Conservation (phyloP, 176 grass and related monocot species). For the Cenchrus fungigraminus region DNA sequence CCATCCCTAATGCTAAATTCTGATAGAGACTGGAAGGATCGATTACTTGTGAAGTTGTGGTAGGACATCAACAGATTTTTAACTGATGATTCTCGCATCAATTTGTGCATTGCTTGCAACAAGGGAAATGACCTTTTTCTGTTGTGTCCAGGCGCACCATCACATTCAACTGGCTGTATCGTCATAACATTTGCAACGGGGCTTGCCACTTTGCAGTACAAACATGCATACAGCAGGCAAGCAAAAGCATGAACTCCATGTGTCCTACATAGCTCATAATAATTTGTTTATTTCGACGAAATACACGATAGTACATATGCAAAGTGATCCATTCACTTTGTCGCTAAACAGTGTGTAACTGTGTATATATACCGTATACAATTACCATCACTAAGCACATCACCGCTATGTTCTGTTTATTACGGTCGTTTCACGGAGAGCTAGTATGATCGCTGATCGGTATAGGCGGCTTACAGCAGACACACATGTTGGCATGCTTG, state of each 20-base stretch:
- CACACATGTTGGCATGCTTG: background rate
- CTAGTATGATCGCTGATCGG: background rate
- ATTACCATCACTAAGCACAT: background rate
- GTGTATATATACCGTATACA: background rate
- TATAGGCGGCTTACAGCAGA: background rate
- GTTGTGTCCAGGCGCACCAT: background rate
- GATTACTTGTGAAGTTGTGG: background rate
- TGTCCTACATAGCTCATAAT: background rate
- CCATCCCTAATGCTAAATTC: conserved; percentile 7
- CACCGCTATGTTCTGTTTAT: background rate
- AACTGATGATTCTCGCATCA: background rate
- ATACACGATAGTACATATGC: background rate
- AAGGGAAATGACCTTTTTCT: background rate
- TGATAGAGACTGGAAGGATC: background rate
- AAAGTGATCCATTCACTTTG: background rate
- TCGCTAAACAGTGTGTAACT: background rate
- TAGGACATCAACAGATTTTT: background rate
- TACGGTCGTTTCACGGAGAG: background rate
- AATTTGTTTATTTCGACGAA: conserved; percentile 7
- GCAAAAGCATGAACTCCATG: background rate
- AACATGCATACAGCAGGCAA: background rate
- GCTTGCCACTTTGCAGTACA: background rate
- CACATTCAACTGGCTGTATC: background rate
- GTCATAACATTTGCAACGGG: background rate
- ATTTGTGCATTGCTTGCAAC: background rate